phyloP scores from a whole-genome alignment of 2,329 filamentous ascomycete species.

The Fulvia fulva region DNA sequence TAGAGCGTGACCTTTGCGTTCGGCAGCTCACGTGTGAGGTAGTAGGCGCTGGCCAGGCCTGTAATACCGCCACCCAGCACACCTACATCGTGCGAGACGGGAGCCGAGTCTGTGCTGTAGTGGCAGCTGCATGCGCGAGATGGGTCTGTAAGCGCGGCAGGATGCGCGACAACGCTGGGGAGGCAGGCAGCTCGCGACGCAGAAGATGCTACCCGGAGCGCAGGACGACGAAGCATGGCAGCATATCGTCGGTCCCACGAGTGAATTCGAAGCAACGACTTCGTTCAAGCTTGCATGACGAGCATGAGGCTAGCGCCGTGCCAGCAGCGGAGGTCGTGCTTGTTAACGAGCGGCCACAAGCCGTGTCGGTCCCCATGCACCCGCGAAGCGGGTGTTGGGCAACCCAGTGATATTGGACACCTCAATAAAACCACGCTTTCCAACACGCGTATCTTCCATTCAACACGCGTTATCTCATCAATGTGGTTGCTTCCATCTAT shows the following conservation, averaged over 20 bases:
- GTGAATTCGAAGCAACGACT: neutral
- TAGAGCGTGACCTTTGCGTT: constrained; percentile 73
- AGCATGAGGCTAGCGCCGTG: neutral
- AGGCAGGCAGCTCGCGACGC: neutral
- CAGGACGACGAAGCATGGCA: constrained; percentile 27
- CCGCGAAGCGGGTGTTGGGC: too few relatives aligned
- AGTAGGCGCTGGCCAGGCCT: constrained; percentile 74
- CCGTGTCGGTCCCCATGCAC: too few relatives aligned
- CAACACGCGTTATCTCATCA: too few relatives aligned
- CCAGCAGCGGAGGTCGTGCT: neutral
- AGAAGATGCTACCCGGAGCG: constrained; percentile 1
- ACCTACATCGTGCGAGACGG: constrained; percentile 49
- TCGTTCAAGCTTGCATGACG: neutral
- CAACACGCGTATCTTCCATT: too few relatives aligned
- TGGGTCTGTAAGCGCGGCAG: neutral
- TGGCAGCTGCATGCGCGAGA: neutral
- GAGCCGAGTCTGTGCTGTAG: constrained; percentile 13
- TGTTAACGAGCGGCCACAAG: neutral
- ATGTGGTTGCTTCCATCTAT: too few relatives aligned
- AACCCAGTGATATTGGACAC: too few relatives aligned
- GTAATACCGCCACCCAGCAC: constrained; percentile 80
- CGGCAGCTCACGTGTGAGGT: constrained; percentile 65
- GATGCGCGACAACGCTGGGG: neutral
- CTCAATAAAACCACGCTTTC: too few relatives aligned
- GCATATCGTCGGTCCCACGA: constrained; percentile 16